phyloP scores from a whole-genome alignment of 441 rosid genomes.

The Eruca vesicaria region DNA sequence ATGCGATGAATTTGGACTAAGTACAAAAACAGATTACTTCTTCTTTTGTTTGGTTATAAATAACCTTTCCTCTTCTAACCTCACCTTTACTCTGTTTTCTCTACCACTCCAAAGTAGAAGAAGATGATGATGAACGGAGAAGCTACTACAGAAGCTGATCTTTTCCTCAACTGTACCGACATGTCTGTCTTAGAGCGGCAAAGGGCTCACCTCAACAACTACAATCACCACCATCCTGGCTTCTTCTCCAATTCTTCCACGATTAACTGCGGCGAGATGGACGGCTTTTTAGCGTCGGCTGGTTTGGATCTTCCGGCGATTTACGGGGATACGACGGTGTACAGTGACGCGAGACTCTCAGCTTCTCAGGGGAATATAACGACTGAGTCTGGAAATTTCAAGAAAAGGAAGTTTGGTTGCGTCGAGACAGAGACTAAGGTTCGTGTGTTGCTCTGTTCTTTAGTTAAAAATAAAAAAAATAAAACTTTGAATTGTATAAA shows the following conservation, averaged over 20 bases:
- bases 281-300: neutral
- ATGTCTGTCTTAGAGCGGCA: slow-evolving; percentile 69
- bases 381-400: slow-evolving; percentile 23
- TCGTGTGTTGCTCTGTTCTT: slow-evolving; percentile 8
- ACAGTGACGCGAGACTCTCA: slow-evolving; percentile 33
- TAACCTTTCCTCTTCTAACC: slow-evolving; percentile 23
- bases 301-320: slow-evolving; percentile 13
- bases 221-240: slow-evolving; percentile 34
- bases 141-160: slow-evolving; percentile 20
- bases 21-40: slow-evolving; percentile 6
- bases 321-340: slow-evolving; percentile 16
- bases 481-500: neutral
- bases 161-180: slow-evolving; percentile 50
- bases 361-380: slow-evolving; percentile 33
- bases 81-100: slow-evolving; percentile 28
- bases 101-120: slow-evolving; percentile 6
- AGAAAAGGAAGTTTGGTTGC: slow-evolving; percentile 24
- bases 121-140: slow-evolving; percentile 22
- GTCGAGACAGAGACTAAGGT: slow-evolving; percentile 27
- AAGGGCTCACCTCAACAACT: slow-evolving; percentile 40
- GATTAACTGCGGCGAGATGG: neutral
- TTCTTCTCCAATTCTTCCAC: slow-evolving; percentile 19
- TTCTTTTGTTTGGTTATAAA: slow-evolving; percentile 21
- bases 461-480: neutral
- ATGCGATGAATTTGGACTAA: slow-evolving; percentile 33